phyloP scores from a whole-genome alignment of 2,329 filamentous ascomycete genomes.

The Penicillium corylophilum region DNA sequence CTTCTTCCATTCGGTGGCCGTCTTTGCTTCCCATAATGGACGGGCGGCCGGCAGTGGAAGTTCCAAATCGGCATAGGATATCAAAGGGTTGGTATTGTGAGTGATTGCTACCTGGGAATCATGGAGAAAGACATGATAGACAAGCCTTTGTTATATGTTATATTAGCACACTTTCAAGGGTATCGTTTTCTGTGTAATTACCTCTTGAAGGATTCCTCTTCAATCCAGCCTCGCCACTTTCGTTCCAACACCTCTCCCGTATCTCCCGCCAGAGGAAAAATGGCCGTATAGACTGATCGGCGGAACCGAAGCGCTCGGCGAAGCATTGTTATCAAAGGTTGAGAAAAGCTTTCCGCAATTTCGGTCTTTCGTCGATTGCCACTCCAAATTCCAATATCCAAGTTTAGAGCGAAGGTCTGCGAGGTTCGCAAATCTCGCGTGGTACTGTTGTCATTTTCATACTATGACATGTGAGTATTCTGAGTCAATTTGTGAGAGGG shows the following conservation, averaged over 20 bases:
- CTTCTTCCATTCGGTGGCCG: slow-evolving; percentile 64
- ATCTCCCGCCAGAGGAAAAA: slow-evolving; percentile 55
- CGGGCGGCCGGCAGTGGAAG: slow-evolving; percentile 63
- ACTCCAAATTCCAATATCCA: slow-evolving; percentile 59
- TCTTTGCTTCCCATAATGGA: slow-evolving; percentile 65
- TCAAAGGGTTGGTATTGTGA: slow-evolving; percentile 61
- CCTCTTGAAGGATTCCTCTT: slow-evolving; percentile 66
- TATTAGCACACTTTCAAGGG: slow-evolving; percentile 28
- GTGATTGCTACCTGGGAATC: slow-evolving; percentile 69
- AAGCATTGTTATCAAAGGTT: slow-evolving; percentile 56
- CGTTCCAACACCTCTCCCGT: slow-evolving; percentile 57
- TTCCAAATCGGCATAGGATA: slow-evolving; percentile 68
- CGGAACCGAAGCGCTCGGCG: slow-evolving; percentile 60
- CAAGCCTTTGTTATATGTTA: slow-evolving; percentile 42
- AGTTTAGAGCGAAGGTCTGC: slow-evolving; percentile 51
- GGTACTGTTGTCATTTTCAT: slow-evolving; percentile 45
- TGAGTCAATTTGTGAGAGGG: not conserved
- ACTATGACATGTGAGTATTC: slow-evolving; percentile 12
- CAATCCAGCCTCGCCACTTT: slow-evolving; percentile 66
- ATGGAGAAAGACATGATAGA: slow-evolving; percentile 63
- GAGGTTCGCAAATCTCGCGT: slow-evolving; percentile 55
- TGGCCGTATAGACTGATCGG: slow-evolving; percentile 53
- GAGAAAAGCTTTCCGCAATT: slow-evolving; percentile 58
- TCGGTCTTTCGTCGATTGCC: slow-evolving; percentile 61
- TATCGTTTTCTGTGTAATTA: slow-evolving; percentile 23